Conservation (phyloP, 73 alveolate genomes). For the Blepharisma stoltei region DNA sequence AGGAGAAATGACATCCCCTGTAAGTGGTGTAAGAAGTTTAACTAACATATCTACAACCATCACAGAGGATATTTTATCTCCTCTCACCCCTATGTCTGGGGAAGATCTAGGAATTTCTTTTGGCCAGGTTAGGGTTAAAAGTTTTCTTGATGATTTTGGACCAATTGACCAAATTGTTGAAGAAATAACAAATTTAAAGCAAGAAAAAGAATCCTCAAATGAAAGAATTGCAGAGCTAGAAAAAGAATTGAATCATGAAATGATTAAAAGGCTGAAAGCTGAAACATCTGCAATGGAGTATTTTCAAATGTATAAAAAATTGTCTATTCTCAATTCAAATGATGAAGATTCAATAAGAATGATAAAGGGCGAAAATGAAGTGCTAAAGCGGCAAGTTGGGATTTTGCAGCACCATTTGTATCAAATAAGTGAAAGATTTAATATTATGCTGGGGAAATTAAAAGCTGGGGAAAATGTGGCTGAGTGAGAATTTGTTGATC, state of each 20-base stretch:
- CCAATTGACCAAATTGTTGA: too few relatives aligned
- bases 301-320: too few relatives aligned
- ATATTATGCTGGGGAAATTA: neutral
- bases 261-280: neutral
- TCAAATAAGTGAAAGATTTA: neutral
- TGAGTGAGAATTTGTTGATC: slow-evolving; percentile 20
- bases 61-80: too few relatives aligned
- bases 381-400: neutral
- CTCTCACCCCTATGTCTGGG: too few relatives aligned
- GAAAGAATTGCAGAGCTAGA: slow-evolving; percentile 22
- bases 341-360: neutral
- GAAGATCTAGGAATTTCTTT: too few relatives aligned
- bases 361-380: neutral
- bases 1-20: too few relatives aligned
- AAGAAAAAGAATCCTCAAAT: neutral
- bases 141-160: too few relatives aligned
- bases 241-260: slow-evolving; percentile 2
- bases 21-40: too few relatives aligned
- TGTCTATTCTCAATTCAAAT: too few relatives aligned
- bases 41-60: too few relatives aligned
- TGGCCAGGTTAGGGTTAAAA: too few relatives aligned
- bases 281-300: neutral
- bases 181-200: too few relatives aligned
- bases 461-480: neutral
- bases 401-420: neutral